Percentiles rank a stretch among this genome's conserved stretches.
Conservation (phyloP, 2,329 filamentous ascomycete genomes). For the Trichoderma simmonsii region DNA sequence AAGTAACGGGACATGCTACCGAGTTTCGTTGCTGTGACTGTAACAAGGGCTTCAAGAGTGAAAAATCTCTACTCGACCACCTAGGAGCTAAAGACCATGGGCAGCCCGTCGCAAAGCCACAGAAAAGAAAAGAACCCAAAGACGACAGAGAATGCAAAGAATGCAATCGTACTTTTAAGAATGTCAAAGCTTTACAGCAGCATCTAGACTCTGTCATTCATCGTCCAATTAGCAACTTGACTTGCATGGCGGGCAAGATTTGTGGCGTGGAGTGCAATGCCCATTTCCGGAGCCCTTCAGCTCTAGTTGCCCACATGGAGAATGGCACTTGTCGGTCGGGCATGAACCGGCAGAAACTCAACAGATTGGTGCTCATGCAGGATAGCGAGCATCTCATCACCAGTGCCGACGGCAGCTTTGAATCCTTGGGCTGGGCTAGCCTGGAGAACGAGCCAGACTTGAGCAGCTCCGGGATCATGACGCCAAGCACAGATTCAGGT, state of each 20-base stretch:
- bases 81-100: background rate
- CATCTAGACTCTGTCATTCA: conserved; percentile 12
- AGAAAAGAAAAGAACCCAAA: background rate
- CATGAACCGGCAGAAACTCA: conserved; percentile 15
- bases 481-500: background rate
- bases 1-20: background rate
- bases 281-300: conserved; percentile 19
- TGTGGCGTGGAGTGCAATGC: conserved; percentile 8
- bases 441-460: background rate
- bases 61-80: background rate
- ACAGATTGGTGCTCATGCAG: conserved; percentile 6
- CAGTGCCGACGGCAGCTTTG: background rate
- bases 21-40: conserved; percentile 19
- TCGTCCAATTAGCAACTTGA: conserved; percentile 16
- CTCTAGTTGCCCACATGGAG: conserved; percentile 21
- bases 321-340: conserved; percentile 20
- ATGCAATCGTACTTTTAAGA: background rate
- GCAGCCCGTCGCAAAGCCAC: background rate
- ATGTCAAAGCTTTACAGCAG: background rate
- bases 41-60: background rate
- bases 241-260: conserved; percentile 11
- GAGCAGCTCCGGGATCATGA: background rate
- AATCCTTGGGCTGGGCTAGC: background rate
- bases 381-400: conserved; percentile 17
- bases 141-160: background rate